Percentiles rank a stretch among this genome's conserved stretches.
phyloP scores from a whole-genome alignment of 257 asterid genomes.

The Solanum arcanum region DNA sequence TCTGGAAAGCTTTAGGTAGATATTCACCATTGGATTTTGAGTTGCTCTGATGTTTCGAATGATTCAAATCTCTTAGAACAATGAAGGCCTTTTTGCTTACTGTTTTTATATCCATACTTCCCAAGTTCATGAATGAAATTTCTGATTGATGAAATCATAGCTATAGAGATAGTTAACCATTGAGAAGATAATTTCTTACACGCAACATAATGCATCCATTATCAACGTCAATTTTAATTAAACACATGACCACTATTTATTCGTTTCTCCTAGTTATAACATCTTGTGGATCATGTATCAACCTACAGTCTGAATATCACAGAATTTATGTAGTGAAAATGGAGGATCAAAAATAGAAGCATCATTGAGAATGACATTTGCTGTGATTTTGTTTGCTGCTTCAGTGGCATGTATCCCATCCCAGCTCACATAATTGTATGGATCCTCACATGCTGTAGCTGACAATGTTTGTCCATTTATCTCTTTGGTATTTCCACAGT shows the following conservation, averaged over 20 bases:
- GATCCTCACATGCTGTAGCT: constrained; percentile 54
- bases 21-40: no score
- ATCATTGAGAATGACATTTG: constrained; percentile 41
- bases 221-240: neutral
- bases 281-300: neutral
- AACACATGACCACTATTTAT: neutral
- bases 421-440: constrained; percentile 60
- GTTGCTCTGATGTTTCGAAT: no score
- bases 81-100: no score
- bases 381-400: constrained; percentile 64
- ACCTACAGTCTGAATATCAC: constrained; percentile 39
- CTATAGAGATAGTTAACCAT: no score
- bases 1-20: neutral
- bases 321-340: constrained; percentile 27
- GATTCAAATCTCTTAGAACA: no score
- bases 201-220: neutral
- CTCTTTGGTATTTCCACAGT: constrained; percentile 11
- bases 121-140: no score
- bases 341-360: constrained; percentile 46
- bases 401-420: constrained; percentile 80
- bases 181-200: neutral
- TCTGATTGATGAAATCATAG: no score
- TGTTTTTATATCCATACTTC: no score
- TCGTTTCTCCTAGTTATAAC: neutral
- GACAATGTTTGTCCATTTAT: constrained; percentile 24